Conservation (phyloP, 78 protist species). For the Andalucia godoyi region DNA sequence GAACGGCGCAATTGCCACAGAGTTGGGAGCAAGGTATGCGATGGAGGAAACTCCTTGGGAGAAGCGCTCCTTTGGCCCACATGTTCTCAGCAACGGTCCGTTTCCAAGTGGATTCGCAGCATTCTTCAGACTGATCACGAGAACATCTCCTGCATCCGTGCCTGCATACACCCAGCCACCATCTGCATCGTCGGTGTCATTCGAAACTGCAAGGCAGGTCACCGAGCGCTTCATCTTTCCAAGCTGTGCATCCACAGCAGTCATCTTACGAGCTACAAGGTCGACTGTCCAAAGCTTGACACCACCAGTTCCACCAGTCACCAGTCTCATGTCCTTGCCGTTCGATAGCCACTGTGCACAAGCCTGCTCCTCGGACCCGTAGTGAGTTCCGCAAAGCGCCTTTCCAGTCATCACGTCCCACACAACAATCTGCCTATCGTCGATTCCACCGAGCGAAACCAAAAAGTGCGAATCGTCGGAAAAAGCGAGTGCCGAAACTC, state of each 20-base stretch:
- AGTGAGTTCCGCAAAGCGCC: conserved; percentile 38
- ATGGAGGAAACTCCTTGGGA: conserved; percentile 14
- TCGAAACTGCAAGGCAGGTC: conserved; percentile 1
- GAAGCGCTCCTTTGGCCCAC: conserved; percentile 18
- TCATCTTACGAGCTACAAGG: conserved; percentile 15
- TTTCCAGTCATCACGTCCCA: conserved; percentile 45
- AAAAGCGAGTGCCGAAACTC: conserved; percentile 44
- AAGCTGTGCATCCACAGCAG: conserved; percentile 17
- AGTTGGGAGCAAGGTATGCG: too few relatives aligned
- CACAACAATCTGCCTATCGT: conserved; percentile 49
- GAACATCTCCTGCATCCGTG: conserved; percentile 48
- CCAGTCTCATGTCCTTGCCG: conserved; percentile 2
- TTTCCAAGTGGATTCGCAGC: neutral
- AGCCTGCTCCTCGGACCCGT: conserved; percentile 11
- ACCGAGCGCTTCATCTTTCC: conserved; percentile 10
- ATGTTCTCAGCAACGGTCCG: neutral
- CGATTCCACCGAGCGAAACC: conserved; percentile 63
- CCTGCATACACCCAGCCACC: conserved; percentile 24
- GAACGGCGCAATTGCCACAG: neutral
- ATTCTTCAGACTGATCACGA: conserved; percentile 1
- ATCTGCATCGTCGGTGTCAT: conserved; percentile 4
- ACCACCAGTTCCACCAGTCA: conserved; percentile 18
- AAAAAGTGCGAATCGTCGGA: conserved; percentile 30
- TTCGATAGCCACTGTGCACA: neutral
- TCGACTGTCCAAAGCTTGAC: conserved; percentile 49